These are phyloP conservation scores for Epichloe bromicola DNA, from an alignment of 2,329 filamentous ascomycete genomes.

Conservation along the genomic window DNA sequence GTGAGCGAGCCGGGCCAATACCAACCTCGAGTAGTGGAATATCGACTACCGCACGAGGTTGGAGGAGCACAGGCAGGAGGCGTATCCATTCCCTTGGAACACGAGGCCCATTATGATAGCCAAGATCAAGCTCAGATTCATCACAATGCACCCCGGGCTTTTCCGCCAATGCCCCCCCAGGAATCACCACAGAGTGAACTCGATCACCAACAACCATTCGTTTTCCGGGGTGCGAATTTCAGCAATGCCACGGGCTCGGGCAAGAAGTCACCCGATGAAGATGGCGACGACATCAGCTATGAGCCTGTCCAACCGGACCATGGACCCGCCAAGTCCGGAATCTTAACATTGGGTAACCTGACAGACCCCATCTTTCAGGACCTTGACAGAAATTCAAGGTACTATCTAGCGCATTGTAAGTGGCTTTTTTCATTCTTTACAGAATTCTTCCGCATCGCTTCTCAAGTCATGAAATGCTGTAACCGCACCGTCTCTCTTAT, in stretches of 20 bases:
- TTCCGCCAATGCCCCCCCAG: neutral
- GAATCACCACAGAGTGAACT: neutral
- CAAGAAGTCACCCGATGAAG: neutral
- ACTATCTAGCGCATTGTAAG: constrained; percentile 40
- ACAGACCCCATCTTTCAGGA: constrained; percentile 44
- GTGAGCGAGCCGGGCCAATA: neutral
- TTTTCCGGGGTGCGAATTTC: neutral
- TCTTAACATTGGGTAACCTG: constrained; percentile 16
- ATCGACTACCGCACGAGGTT: neutral
- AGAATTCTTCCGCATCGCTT: neutral
- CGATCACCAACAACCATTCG: neutral
- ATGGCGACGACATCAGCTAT: neutral
- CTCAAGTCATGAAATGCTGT: neutral
- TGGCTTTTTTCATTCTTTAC: constrained; percentile 2
- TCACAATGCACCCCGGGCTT: neutral
- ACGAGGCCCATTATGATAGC: neutral
- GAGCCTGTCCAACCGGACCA: neutral
- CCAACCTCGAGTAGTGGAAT: neutral
- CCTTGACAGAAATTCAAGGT: constrained; percentile 30
- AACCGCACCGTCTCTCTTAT: constrained; percentile 23
- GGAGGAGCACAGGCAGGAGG: neutral
- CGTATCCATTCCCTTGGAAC: neutral
- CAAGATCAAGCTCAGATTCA: neutral
- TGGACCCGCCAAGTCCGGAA: neutral
- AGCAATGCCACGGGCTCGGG: neutral